These are phyloP conservation scores for Gossypium anomalum DNA, from an alignment of 345 rosid genomes.

Conservation along the genomic window DNA sequence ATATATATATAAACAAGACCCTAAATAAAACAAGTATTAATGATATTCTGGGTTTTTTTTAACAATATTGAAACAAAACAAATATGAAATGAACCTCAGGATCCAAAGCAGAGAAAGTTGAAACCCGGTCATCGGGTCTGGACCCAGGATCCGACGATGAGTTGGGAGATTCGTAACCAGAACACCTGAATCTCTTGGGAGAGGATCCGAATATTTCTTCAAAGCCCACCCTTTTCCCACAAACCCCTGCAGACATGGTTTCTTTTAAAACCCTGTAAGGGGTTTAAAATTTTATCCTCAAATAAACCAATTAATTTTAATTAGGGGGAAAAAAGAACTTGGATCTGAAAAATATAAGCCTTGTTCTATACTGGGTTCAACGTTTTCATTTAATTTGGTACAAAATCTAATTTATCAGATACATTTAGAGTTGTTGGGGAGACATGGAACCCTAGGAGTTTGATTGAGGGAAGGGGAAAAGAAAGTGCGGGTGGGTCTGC, in stretches of 20 bases:
- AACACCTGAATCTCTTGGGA: constrained; percentile 8
- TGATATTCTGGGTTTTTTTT: neutral
- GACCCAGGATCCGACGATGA: constrained; percentile 7
- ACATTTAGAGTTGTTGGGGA: neutral
- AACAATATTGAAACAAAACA: neutral
- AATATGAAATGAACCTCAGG: constrained; percentile 3
- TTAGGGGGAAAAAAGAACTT: neutral
- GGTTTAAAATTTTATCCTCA: constrained; percentile 1
- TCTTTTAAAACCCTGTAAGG: neutral
- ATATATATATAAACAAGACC: neutral
- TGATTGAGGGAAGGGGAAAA: neutral
- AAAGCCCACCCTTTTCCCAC: constrained; percentile 10
- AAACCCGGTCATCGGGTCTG: constrained; percentile 7
- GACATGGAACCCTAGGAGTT: constrained; percentile 6
- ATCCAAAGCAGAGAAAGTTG: constrained; percentile 4
- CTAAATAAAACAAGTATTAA: neutral
- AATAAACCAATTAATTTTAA: neutral
- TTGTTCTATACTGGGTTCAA: neutral
- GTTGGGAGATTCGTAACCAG: neutral
- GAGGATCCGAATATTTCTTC: constrained; percentile 11
- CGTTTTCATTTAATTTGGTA: neutral
- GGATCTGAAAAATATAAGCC: constrained; percentile 2
- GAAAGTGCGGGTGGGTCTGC: neutral
- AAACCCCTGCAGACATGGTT: constrained; percentile 10
- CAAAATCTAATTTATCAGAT: neutral